Percentiles rank a stretch among this genome's conserved stretches.
Evolutionary conservation across 2,329 filamentous ascomycete genomes (phyloP).

Genomic region (Massarina eburnea): DNA sequence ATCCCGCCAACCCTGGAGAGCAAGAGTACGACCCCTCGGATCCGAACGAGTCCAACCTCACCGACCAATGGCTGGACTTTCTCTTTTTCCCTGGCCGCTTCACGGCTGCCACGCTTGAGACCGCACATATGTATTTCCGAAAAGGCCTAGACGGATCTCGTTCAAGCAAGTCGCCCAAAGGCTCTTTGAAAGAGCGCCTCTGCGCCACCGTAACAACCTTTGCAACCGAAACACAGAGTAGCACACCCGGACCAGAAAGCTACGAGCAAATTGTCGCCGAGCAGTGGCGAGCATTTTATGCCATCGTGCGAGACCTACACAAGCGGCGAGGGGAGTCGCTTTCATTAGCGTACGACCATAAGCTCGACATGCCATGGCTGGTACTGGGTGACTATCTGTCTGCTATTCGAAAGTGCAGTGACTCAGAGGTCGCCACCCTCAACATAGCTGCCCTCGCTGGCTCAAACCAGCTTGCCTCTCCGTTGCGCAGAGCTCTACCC

Average conservation of each 20-base stretch:
- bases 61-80: slow-evolving; percentile 82
- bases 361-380: slow-evolving; percentile 76
- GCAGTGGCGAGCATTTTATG: slow-evolving; percentile 90
- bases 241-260: slow-evolving; percentile 72
- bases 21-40: slow-evolving; percentile 31
- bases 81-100: slow-evolving; percentile 84
- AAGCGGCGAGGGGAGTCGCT: slow-evolving; percentile 81
- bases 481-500: slow-evolving; percentile 36
- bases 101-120: slow-evolving; percentile 76
- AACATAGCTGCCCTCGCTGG: slow-evolving; percentile 56
- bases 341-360: slow-evolving; percentile 72
- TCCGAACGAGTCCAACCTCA: slow-evolving; percentile 51
- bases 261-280: slow-evolving; percentile 73
- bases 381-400: slow-evolving; percentile 80
- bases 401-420: slow-evolving; percentile 76
- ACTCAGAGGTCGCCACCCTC: slow-evolving; percentile 72
- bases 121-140: slow-evolving; percentile 79
- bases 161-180: slow-evolving; percentile 36
- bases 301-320: slow-evolving; percentile 81
- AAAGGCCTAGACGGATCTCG: slow-evolving; percentile 53
- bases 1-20: slow-evolving; percentile 43
- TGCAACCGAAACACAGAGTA: slow-evolving; percentile 63
- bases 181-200: slow-evolving; percentile 73
- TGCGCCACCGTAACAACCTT: slow-evolving; percentile 71
- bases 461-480: slow-evolving; percentile 17